Conservation (phyloP, 306 rosid species). For the Sophora flavescens region DNA sequence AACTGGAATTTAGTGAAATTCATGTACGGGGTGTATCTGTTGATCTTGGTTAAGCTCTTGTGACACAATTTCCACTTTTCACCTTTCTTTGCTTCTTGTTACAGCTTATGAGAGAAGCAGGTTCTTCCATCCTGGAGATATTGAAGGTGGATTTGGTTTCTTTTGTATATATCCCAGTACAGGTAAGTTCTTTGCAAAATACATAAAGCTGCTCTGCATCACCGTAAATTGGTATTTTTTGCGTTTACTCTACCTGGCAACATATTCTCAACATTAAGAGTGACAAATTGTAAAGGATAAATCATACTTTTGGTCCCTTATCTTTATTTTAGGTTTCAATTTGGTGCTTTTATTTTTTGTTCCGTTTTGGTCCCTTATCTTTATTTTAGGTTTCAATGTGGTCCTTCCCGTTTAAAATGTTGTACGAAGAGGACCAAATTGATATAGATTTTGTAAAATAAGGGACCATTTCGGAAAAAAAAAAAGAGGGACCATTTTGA, state of each 20-base stretch:
- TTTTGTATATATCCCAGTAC: conserved; percentile 77
- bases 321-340: too few species aligned
- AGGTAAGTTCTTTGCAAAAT: conserved; percentile 61
- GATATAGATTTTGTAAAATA: too few species aligned
- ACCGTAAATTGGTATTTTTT: conserved; percentile 27
- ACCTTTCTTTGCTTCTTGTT: conserved; percentile 51
- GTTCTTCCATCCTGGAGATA: conserved; percentile 88
- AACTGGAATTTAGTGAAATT: conserved; percentile 92
- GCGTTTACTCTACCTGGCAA: conserved; percentile 19
- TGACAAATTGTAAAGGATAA: background rate
- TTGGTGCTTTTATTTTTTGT: too few species aligned
- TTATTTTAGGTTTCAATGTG: too few species aligned
- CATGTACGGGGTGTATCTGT: conserved; percentile 70
- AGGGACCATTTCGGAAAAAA: too few species aligned
- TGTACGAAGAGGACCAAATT: too few species aligned
- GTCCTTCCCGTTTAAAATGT: too few species aligned
- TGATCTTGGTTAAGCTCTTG: conserved; percentile 46
- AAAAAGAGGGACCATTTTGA: too few species aligned
- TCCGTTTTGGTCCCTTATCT: too few species aligned
- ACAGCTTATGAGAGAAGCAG: conserved; percentile 89
- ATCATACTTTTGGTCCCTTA: too few species aligned
- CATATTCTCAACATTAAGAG: conserved; percentile 18
- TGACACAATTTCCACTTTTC: conserved; percentile 34
- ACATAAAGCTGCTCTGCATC: conserved; percentile 41
- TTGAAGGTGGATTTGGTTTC: conserved; percentile 84